phyloP scores from a whole-genome alignment of 78 protist species.

The Polysphondylium violaceum region DNA sequence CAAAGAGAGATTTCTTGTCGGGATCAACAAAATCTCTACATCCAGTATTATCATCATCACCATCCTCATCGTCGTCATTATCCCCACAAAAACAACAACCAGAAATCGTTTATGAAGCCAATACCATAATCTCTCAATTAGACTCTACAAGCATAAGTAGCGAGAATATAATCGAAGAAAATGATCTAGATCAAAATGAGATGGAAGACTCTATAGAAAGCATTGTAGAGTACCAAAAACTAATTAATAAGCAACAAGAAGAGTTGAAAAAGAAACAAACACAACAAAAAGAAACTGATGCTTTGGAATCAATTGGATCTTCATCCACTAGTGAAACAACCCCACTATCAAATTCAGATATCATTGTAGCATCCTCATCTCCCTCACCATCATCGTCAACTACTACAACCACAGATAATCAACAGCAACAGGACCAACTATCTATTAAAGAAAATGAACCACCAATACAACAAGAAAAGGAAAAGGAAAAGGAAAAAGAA shows the following conservation, averaged over 20 bases:
- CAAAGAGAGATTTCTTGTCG: neutral
- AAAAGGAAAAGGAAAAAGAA: neutral
- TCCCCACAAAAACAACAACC: no score
- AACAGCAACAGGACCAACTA: neutral
- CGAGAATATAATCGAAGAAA: neutral
- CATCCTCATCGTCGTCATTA: neutral
- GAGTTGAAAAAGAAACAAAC: neutral
- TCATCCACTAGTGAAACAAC: no score
- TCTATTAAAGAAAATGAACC: neutral
- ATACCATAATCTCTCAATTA: neutral
- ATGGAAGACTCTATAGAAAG: neutral
- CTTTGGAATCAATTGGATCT: no score
- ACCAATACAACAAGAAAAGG: neutral
- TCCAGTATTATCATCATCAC: no score
- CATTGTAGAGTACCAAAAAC: neutral
- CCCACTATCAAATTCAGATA: no score
- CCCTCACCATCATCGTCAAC: neutral
- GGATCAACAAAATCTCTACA: no score
- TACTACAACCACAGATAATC: neutral
- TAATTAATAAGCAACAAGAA: neutral
- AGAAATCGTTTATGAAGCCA: no score
- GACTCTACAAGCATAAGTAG: neutral
- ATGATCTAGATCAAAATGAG: neutral
- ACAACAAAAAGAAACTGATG: neutral
- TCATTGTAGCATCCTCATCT: no score